phyloP scores from a whole-genome alignment of 2,329 filamentous ascomycete species.

The Arthrobotrys conoides region DNA sequence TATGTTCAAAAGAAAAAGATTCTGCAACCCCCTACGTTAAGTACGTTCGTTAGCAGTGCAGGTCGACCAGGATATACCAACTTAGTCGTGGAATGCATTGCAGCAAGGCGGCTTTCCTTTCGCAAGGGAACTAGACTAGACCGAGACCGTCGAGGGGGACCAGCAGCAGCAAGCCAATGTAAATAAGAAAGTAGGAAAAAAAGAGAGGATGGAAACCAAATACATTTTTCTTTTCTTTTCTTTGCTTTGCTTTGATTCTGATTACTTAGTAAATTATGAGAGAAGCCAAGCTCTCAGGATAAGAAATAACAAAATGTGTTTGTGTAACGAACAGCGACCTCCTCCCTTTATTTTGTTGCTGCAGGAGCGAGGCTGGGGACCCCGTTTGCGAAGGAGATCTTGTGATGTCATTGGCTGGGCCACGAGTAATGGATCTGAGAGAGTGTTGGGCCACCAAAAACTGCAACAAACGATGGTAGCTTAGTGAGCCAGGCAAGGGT shows the following conservation, averaged over 20 bases:
- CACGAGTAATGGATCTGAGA: slow-evolving; percentile 1
- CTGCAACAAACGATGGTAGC: slow-evolving; percentile 5
- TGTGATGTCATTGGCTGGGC: slow-evolving; percentile 39
- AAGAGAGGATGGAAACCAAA: background rate
- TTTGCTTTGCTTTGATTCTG: too few relatives aligned
- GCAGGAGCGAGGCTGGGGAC: slow-evolving; percentile 40
- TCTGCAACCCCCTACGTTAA: slow-evolving; percentile 22
- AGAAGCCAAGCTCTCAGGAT: background rate
- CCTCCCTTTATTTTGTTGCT: slow-evolving; percentile 3
- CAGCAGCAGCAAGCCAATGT: too few relatives aligned
- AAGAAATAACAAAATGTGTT: slow-evolving; percentile 41
- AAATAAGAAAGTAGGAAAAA: background rate
- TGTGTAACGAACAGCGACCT: slow-evolving; percentile 47
- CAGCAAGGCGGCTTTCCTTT: background rate
- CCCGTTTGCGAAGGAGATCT: slow-evolving; percentile 6
- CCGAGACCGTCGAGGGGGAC: background rate
- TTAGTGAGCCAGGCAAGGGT: slow-evolving; percentile 22
- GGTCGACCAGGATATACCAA: slow-evolving; percentile 7
- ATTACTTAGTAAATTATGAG: background rate
- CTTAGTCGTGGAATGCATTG: slow-evolving; percentile 12
- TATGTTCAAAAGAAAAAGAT: background rate
- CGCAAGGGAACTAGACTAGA: background rate
- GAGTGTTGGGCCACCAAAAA: slow-evolving; percentile 46
- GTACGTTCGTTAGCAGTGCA: slow-evolving; percentile 19
- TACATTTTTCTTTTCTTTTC: too few relatives aligned